A percentile compares a stretch with the other conserved stretches of the same genome.
These are phyloP conservation scores for Lonicera japonica DNA, from an alignment of 129 eudicot genomes.

Conservation along the genomic window DNA sequence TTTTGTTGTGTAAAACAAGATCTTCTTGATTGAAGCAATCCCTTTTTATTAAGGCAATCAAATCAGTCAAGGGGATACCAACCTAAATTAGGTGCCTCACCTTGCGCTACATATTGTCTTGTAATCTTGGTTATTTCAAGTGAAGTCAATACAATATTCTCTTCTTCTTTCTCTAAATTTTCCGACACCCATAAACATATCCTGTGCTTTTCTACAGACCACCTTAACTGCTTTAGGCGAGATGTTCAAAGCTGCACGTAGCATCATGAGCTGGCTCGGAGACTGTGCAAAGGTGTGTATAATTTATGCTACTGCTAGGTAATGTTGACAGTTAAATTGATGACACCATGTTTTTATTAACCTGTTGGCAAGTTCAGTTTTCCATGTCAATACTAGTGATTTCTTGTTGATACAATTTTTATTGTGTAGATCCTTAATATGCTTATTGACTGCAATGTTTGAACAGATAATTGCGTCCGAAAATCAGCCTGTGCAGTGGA, in stretches of 20 bases:
- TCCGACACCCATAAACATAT: neutral
- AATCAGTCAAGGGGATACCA: too few relatives aligned
- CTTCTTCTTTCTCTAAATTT: too few relatives aligned
- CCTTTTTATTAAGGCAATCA: too few relatives aligned
- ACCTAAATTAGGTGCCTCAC: too few relatives aligned
- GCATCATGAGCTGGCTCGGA: conserved; percentile 95
- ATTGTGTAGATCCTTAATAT: too few relatives aligned
- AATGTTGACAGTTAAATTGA: neutral
- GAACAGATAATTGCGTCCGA: conserved; percentile 77
- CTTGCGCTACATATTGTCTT: too few relatives aligned
- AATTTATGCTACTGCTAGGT: neutral
- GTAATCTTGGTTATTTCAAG: too few relatives aligned
- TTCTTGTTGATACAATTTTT: too few relatives aligned
- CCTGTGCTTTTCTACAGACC: conserved; percentile 36
- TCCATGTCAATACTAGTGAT: too few relatives aligned
- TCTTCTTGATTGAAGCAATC: too few relatives aligned
- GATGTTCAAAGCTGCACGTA: conserved; percentile 93
- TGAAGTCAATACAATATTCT: too few relatives aligned
- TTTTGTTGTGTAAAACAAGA: too few relatives aligned
- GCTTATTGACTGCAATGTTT: conserved; percentile 17
- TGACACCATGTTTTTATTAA: neutral
- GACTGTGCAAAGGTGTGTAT: conserved; percentile 91
- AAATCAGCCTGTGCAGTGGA: conserved; percentile 88
- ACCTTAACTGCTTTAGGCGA: conserved; percentile 81
- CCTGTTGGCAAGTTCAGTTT: neutral